Evolutionary conservation across 495 filamentous ascomycete genomes (phyloP), one percentile per base, ranked within the genome.

Genomic region (Astrothelium macrocarpum): DNA sequence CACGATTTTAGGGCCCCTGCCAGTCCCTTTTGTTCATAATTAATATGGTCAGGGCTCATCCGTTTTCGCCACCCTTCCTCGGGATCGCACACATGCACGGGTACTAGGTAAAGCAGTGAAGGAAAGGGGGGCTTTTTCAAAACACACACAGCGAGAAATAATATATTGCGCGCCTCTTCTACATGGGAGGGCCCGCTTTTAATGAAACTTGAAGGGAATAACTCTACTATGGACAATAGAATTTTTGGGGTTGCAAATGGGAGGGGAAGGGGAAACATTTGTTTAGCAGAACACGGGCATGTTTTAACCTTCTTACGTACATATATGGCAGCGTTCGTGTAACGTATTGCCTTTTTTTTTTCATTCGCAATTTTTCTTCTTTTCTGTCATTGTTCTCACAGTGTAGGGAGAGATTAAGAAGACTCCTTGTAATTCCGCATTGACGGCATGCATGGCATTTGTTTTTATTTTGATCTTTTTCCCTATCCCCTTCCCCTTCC

Each of bases 21-120:
- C 49, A 9, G 25, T 11, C 49, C 49, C 20, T 49, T 29, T 56
- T 56, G 49, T 56, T 20, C 49, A 56, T 56, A 56, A 56, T 56
- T 56, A 29, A 26, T 56, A 56, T 56, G 49, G 49, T 29, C 25
- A 29, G 20, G 49, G 49, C 49, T 56, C 49, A 56, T 20, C 49
- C 5, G 12, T 56, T 56, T n/a, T 39, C 34, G 34, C 14, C 34
- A 29, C 20, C n/a, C 49, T 56, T 56, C 23, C 12, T 29, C 20
- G 12, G 7, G 25, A 16, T 25, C 20, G 29, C 25, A 56, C 49
- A 28, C 49, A 29, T 29, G 49, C 49, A 20, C 20, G 20, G 5
- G 34, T 5, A 39, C 34, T 5, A 39, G 34, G 34, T 5, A 14
- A 5, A 39, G 34, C 5, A 49, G 45, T 5, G 20, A 56, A 28